These are phyloP conservation scores for Podospora pseudoanserina DNA, from an alignment of 495 filamentous ascomycete species.

Conservation along the genomic window DNA sequence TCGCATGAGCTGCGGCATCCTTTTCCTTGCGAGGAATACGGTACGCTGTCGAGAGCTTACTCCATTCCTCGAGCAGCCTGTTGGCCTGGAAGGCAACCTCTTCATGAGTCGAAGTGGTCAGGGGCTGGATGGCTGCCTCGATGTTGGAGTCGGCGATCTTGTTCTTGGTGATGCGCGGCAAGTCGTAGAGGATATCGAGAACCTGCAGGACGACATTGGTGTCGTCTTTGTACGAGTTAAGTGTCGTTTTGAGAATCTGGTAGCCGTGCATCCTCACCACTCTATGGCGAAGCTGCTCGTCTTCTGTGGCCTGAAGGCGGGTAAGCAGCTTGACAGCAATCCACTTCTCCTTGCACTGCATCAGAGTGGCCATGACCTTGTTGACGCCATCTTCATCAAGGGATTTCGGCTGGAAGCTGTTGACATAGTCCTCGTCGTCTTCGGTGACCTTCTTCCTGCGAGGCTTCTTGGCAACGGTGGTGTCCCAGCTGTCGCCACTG, in stretches of 20 bases:
- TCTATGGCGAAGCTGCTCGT: conserved; percentile 81
- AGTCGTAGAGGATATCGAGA: conserved; percentile 80
- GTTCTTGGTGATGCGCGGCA: conserved; percentile 90
- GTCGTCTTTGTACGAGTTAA: conserved; percentile 82
- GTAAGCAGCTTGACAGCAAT: conserved; percentile 92
- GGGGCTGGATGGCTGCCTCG: conserved; percentile 70
- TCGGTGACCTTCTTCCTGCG: conserved; percentile 93
- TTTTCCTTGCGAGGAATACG: conserved; percentile 79
- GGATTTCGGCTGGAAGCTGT: conserved; percentile 76
- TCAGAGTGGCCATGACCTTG: conserved; percentile 97
- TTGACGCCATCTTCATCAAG: conserved; percentile 87
- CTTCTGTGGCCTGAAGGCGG: conserved; percentile 84
- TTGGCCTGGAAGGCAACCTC: conserved; percentile 68
- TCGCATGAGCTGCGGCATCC: conserved; percentile 38
- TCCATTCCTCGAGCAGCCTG: conserved; percentile 77
- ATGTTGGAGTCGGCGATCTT: conserved; percentile 98
- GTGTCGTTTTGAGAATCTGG: conserved; percentile 80
- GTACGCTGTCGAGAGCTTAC: conserved; percentile 85
- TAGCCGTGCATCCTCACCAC: conserved; percentile 97
- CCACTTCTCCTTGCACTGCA: conserved; percentile 99
- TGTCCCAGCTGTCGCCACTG: conserved; percentile 79
- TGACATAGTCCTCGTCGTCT: conserved; percentile 95
- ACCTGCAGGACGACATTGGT: conserved; percentile 84
- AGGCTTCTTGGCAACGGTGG: conserved; percentile 77
- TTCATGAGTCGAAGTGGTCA: conserved; percentile 67